Evolutionary conservation across 768 basidiomycete genomes (phyloP).

Genomic region (Leucogyrophana mollusca): DNA sequence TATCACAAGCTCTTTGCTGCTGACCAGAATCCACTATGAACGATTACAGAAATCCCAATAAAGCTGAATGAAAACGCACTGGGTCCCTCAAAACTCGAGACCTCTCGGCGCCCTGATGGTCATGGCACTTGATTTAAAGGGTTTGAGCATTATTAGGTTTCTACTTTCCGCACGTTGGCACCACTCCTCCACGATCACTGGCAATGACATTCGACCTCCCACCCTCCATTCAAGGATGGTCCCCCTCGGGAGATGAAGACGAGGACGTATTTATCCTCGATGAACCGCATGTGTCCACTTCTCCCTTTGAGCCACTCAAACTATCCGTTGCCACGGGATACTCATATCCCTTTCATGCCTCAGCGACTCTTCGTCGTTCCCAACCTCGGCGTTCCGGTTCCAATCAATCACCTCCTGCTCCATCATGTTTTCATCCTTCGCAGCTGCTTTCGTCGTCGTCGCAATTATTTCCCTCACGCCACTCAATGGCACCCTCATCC

Average conservation of each 20-base stretch:
- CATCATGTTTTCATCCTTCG: constrained; percentile 1
- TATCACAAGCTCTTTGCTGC: not conserved
- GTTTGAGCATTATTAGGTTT: too few species aligned
- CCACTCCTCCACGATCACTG: too few species aligned
- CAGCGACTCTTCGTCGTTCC: not conserved
- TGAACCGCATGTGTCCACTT: constrained; percentile 9
- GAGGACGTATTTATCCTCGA: constrained; percentile 25
- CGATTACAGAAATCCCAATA: too few species aligned
- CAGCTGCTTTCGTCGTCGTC: not conserved
- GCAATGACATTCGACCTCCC: too few species aligned
- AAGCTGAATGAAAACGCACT: too few species aligned
- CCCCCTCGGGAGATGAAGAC: constrained; percentile 25
- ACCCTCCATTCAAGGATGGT: constrained; percentile 22
- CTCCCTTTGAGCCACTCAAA: constrained; percentile 5
- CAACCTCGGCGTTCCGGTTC: not conserved
- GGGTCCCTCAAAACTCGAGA: too few species aligned
- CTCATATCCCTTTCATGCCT: constrained; percentile 3
- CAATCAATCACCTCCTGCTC: not conserved
- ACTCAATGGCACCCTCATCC: constrained; percentile 33
- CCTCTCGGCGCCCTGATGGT: too few species aligned
- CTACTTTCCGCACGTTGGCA: too few species aligned
- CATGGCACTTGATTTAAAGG: too few species aligned
- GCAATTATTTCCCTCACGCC: not conserved
- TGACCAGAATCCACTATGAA: constrained; percentile 1
- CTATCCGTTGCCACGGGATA: not conserved